Conservation (phyloP, 2,329 filamentous ascomycete genomes). For the Thermoascus crustaceus region DNA sequence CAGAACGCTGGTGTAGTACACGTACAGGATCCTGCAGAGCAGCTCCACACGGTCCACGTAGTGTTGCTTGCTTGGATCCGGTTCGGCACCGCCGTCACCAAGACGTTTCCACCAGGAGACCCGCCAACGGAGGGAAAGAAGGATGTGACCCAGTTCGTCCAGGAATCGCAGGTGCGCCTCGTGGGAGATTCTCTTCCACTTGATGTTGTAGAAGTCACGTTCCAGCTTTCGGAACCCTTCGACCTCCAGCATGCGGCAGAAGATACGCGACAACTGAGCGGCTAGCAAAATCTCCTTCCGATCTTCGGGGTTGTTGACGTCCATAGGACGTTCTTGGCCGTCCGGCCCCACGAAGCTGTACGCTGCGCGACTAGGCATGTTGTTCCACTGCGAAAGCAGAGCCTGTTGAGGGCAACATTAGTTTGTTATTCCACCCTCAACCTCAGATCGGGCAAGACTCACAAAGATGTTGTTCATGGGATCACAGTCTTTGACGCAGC, state of each 20-base stretch:
- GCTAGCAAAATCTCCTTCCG: slow-evolving; percentile 35
- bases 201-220: slow-evolving; percentile 38
- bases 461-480: slow-evolving; percentile 34
- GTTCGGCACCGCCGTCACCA: slow-evolving; percentile 29
- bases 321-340: slow-evolving; percentile 29
- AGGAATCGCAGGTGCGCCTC: slow-evolving; percentile 36
- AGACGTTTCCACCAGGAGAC: slow-evolving; percentile 39
- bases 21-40: slow-evolving; percentile 38
- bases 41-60: slow-evolving; percentile 34
- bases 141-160: slow-evolving; percentile 31
- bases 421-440: background rate
- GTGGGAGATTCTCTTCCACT: slow-evolving; percentile 37
- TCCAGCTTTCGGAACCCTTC: slow-evolving; percentile 39
- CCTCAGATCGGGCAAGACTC: slow-evolving; percentile 13
- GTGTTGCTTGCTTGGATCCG: slow-evolving; percentile 30
- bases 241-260: slow-evolving; percentile 40
- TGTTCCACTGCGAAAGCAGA: slow-evolving; percentile 37
- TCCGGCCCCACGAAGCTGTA: slow-evolving; percentile 33
- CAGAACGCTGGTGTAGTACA: slow-evolving; percentile 38
- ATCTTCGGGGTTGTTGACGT: slow-evolving; percentile 29
- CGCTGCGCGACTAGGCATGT: slow-evolving; percentile 39
- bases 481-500: slow-evolving; percentile 33
- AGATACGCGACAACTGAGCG: slow-evolving; percentile 37
- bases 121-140: slow-evolving; percentile 38
- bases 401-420: slow-evolving; percentile 18